Evolutionary conservation across 2,329 filamentous ascomycete species (phyloP), one percentile per base, ranked within the genome.

Genomic region (Parascedosporium putredinis): DNA sequence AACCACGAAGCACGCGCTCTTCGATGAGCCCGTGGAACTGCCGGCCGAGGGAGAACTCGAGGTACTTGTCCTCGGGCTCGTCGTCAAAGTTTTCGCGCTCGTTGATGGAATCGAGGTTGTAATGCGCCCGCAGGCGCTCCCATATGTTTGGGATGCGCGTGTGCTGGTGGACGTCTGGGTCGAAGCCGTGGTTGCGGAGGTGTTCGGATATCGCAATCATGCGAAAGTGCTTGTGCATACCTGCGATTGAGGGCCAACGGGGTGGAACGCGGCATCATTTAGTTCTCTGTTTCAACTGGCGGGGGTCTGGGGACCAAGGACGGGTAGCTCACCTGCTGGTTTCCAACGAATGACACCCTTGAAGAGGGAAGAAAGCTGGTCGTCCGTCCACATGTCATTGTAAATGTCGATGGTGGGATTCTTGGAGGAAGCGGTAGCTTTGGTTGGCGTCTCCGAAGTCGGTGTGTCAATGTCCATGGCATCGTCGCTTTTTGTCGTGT

Each of bases 271-370:
- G n/a, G 20, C 22, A 20, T 18, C n/a, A 10, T 16, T 47, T 47
- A 47, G 45, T 14, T 12, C 24, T 12, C 5, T 12, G 1, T 23
- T 8, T 47, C 12, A 31, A 16, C 40, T 25, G 22, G 25, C 10
- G 16, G 24, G n/a, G 36, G 5, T 22, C 8, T 49, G 42, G 33
- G 20, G 20, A 24, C n/a, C 12, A 23, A 36, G 49, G 18, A 4
- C n/a, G n/a, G 34, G 23, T 20, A 24, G 22, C 18, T 10, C 62
- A 88, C 89, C 91, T 36, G 91, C 91, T n/a, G 93, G 93, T 64
- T 98, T 98, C 85, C 87, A 95, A 62, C 83, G 79, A 55, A 97
- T 90, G 56, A 97, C 84, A 48, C 83, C 88, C 63, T 96, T 96
- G 69, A 95, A 88, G 1, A 98, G 75, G 36, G 88, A 90, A 1